Base-by-base conservation (phyloP, 2,329 filamentous ascomycete genomes). In the Trichocomaceae sp. region DNA sequence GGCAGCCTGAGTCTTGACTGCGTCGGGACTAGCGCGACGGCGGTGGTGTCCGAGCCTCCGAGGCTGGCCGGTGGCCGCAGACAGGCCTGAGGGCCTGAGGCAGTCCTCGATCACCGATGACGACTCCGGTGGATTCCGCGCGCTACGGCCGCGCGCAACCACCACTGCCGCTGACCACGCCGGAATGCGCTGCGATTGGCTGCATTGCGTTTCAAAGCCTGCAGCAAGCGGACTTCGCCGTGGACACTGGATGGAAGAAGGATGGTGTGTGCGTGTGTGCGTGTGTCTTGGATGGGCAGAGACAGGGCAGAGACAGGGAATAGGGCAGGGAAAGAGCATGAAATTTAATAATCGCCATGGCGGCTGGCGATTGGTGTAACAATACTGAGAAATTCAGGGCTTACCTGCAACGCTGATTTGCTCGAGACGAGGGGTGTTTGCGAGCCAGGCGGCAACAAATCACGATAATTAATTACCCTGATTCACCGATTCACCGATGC, bases 391-490 rank as follows among this genome's bases (percentile, higher is more conserved):
- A 37, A 48, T 46, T 44, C 46, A 53, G 47, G 35, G 61, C 62
- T 54, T 62, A 63, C 62, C 62, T 61, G 52, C 53, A 58, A 63
- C 53, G 59, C 48, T 62, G 62, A 63, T 63, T 63, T 59, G 62
- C 54, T 52, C 47, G 59, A 39, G 46, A 52, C 46, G 19, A 29
- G 23, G 23, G 7, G 23, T 35, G 29, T 52, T 45, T 26, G 41
- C 50, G 26, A 46, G 41, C 41, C 41, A 52, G 50, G 7, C 50
- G 50, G 39, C 49, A 35, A 42, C 26, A 47, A 54, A 61, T 54
- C 56, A 55, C 45, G 35, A 13, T 44, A n/a, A n/a, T n/a, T n/a
- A n/a, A n/a, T n/a, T n/a, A n/a, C n/a, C n/a, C n/a, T n/a, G n/a
- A 51, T 29, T 26, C 8, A 33, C 29, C 2, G 9, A 3, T 35